Conservation (phyloP, 1,284 basidiomycete genomes). For the Ustilago bromivora region DNA sequence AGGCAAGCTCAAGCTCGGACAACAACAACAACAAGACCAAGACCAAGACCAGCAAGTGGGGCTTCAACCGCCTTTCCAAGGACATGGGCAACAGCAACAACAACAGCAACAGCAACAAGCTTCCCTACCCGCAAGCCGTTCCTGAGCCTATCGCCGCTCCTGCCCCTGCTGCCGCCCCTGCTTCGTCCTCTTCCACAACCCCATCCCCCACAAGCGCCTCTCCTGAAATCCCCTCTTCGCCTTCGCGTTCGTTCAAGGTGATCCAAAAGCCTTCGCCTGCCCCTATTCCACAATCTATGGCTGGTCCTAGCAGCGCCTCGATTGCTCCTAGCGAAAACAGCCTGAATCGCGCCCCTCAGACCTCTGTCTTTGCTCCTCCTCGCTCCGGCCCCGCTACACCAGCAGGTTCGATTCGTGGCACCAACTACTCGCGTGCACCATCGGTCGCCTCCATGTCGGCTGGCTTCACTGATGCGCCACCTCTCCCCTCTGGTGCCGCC, state of each 20-base stretch:
- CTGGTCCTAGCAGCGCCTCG: constrained; percentile 38
- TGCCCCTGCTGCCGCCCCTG: constrained; percentile 10
- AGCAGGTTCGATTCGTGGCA: constrained; percentile 42
- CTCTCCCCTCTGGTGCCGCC: constrained; percentile 40
- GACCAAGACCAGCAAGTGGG: constrained; percentile 45
- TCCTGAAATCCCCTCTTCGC: constrained; percentile 25
- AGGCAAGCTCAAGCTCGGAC: constrained; percentile 9
- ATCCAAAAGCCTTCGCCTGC: constrained; percentile 40
- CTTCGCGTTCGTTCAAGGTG: constrained; percentile 50
- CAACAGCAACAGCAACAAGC: constrained; percentile 25
- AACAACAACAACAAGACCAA: constrained; percentile 30
- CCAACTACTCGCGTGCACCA: constrained; percentile 46
- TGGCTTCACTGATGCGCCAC: constrained; percentile 45
- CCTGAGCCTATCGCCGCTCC: constrained; percentile 18
- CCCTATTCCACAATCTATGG: constrained; percentile 9
- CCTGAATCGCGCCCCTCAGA: constrained; percentile 20
- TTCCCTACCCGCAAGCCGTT: constrained; percentile 38
- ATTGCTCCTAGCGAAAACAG: constrained; percentile 38
- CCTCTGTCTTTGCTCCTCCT: constrained; percentile 15
- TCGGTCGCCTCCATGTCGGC: constrained; percentile 50
- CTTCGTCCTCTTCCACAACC: constrained; percentile 12
- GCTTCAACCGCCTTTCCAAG: constrained; percentile 48
- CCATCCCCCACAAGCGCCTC: constrained; percentile 25
- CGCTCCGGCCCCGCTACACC: constrained; percentile 43
- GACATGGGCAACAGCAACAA: constrained; percentile 14